Conservation (phyloP, 345 rosid species). For the Moricandia moricandioides region DNA sequence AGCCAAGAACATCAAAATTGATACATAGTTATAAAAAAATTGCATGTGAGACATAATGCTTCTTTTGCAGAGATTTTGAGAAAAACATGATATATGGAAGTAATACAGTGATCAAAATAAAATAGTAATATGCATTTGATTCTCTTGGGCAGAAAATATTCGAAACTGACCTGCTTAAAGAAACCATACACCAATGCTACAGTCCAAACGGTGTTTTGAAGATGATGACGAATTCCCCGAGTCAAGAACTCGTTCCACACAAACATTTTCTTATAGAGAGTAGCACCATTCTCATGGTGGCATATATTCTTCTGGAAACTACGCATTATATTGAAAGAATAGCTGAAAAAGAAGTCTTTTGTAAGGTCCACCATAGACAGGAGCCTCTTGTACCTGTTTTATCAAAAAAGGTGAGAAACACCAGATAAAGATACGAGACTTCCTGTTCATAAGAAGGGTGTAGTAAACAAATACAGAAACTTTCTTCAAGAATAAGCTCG, state of each 20-base stretch:
- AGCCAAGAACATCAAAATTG: background rate
- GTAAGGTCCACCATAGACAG: conserved; percentile 83
- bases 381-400: conserved; percentile 90
- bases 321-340: conserved; percentile 83
- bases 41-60: background rate
- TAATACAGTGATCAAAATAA: background rate
- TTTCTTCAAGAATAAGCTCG: background rate
- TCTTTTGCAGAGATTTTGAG: background rate
- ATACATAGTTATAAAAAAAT: background rate
- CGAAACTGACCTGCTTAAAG: conserved; percentile 76
- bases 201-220: conserved; percentile 85
- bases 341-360: conserved; percentile 94
- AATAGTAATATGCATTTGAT: background rate
- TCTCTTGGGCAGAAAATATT: conserved; percentile 4
- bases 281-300: conserved; percentile 52
- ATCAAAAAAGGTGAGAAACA: too few species aligned
- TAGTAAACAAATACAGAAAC: background rate
- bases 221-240: conserved; percentile 73
- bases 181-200: conserved; percentile 94
- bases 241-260: conserved; percentile 98
- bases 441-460: background rate
- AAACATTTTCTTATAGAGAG: conserved; percentile 82
- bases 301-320: conserved; percentile 82
- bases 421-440: background rate
- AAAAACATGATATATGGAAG: background rate